A percentile compares a stretch with the other conserved stretches of the same genome.
These are phyloP conservation scores for Colletotrichum costaricense DNA, from an alignment of 2,329 filamentous ascomycete species.

Conservation along the genomic window DNA sequence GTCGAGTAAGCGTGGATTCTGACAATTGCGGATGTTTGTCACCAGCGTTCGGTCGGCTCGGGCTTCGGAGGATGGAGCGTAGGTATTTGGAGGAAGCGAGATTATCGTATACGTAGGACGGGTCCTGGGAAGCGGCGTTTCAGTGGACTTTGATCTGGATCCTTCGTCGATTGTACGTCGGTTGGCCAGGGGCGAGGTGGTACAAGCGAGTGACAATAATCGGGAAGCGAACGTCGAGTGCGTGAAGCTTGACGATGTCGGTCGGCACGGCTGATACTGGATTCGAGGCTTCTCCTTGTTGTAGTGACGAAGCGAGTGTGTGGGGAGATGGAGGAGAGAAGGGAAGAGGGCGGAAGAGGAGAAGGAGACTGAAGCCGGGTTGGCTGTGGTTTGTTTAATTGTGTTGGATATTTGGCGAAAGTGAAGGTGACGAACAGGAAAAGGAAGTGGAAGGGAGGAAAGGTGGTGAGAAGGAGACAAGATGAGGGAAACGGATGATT, in stretches of 20 bases:
- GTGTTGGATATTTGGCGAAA: slow-evolving; percentile 1
- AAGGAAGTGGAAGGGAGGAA: not conserved
- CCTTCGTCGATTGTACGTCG: not conserved
- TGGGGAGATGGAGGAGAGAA: not conserved
- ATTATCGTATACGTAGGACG: slow-evolving; percentile 23
- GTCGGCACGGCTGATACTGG: not conserved
- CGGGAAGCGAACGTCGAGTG: not conserved
- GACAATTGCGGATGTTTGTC: not conserved
- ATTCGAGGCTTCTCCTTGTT: slow-evolving; percentile 6
- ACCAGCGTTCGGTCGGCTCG: slow-evolving; percentile 13
- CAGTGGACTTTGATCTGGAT: not conserved
- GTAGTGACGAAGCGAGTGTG: slow-evolving; percentile 24
- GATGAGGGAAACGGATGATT: slow-evolving; percentile 2
- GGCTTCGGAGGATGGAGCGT: not conserved
- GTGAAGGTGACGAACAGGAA: not conserved
- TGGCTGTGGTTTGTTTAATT: not conserved
- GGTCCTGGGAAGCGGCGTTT: not conserved
- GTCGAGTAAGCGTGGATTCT: not conserved
- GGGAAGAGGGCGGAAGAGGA: not conserved
- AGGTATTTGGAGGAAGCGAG: slow-evolving; percentile 11
- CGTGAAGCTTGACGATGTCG: not conserved
- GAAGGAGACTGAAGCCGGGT: not conserved
- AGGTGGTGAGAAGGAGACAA: not conserved
- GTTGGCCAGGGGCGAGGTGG: not conserved
- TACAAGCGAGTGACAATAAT: not conserved